Conservation (phyloP, 78 protist genomes). For the Dictyostelium discoideum region DNA sequence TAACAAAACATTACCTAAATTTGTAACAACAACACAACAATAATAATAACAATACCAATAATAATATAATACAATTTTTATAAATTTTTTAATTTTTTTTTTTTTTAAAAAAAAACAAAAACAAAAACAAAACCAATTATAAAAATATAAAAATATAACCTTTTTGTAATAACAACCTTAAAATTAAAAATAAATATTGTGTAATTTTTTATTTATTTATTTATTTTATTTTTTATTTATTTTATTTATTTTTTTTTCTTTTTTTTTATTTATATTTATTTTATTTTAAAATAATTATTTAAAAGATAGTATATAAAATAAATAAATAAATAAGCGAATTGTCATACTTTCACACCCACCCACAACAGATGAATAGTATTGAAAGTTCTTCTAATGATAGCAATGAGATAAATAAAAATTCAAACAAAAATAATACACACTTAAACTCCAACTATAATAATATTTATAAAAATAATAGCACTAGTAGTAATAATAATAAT, state of each 20-base stretch:
- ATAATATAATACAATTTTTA: no score
- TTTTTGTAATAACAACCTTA: background rate
- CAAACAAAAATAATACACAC: background rate
- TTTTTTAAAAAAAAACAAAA: no score
- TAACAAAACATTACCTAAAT: background rate
- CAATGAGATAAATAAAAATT: background rate
- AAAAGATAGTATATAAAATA: background rate
- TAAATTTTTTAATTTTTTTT: no score
- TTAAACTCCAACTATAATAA: background rate
- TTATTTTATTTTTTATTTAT: background rate
- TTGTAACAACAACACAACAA: no score
- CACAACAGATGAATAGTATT: constrained; percentile 1
- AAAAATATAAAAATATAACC: background rate
- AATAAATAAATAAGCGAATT: background rate
- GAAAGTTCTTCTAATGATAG: background rate
- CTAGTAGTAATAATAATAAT: background rate
- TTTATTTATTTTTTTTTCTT: background rate
- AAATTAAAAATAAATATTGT: background rate
- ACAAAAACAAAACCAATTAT: no score
- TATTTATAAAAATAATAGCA: background rate
- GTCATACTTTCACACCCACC: background rate
- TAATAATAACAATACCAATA: no score
- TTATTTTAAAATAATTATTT: background rate
- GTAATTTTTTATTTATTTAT: background rate
- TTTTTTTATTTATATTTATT: background rate